Evolutionary conservation across 2,329 filamentous ascomycete genomes (phyloP), one percentile per base, ranked within the genome.

Genomic region (Colletotrichum cordylinicola): DNA sequence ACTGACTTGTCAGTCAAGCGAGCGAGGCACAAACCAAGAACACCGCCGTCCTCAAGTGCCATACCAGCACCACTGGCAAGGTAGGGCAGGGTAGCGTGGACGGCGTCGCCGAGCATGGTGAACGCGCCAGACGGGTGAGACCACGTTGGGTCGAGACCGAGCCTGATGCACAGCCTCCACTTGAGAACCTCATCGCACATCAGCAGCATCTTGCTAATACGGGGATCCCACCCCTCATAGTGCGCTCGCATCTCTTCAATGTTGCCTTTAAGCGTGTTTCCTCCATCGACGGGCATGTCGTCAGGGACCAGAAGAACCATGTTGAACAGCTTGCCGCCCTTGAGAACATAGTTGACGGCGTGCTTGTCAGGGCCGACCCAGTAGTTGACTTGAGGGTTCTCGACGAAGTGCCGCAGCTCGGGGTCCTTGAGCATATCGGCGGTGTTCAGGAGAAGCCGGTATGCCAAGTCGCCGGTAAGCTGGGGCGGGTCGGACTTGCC

Each of bases 1-100:
- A 83, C 78, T 1, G 85, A 86, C 72, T 82, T 84, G 43, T 86
- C 84, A 1, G 84, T 85, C 2, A 91, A 77, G 6, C 86, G 85
- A 0, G 86, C 86, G 1, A 92, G 85, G 71, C 90, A 91, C 60
- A 91, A 83, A 0, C 91, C 90, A 0, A 92, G 84, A 0, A 91
- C 89, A 4, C 89, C 89, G 0, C 86, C 91, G 70, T 93, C 91
- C 81, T 93, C 91, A 2, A 93, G 84, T 6, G 89, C 88, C 90
- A 92, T 92, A 3, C 90, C 90, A 0, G 90, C 91, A 3, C 90
- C 87, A 39, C 75, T 81, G 3, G 90, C 90, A 0, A 92, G 84
- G 79, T 94, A 94, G 0, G 92, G 92, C 0, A 94, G 84, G 0
- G 91, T 93, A 1, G 92, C 91, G 77, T 94, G 91, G 3, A 91